These are phyloP conservation scores for Magnaporthiopsis rhizophila DNA, from an alignment of 2,329 filamentous ascomycete genomes.

Conservation along the genomic window DNA sequence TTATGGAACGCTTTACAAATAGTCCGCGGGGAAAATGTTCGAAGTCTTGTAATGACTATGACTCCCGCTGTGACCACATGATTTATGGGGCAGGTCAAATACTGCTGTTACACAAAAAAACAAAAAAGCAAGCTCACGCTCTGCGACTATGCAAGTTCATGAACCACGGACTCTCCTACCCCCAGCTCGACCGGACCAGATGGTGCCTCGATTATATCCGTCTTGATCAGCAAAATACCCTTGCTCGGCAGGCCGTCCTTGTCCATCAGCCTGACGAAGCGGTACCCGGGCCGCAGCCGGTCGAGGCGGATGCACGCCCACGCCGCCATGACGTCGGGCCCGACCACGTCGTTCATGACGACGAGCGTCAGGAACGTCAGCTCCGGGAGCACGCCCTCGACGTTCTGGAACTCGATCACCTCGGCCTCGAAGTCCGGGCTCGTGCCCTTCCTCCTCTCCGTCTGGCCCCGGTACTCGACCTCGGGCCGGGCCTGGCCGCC, in stretches of 20 bases:
- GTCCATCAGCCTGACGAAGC: slow-evolving; percentile 71
- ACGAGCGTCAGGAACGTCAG: slow-evolving; percentile 75
- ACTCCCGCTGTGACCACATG: neutral
- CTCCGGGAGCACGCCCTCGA: slow-evolving; percentile 54
- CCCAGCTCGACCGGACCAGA: neutral
- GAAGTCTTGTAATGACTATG: neutral
- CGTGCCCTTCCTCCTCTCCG: slow-evolving; percentile 44
- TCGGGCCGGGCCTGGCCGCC: slow-evolving; percentile 34
- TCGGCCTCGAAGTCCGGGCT: slow-evolving; percentile 57
- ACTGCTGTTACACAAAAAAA: too few species aligned
- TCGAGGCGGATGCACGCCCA: slow-evolving; percentile 89
- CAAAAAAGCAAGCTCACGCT: neutral
- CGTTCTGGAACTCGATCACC: slow-evolving; percentile 45
- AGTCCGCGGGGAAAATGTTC: neutral
- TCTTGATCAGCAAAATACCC: slow-evolving; percentile 65
- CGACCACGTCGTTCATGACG: slow-evolving; percentile 77
- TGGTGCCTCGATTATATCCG: neutral
- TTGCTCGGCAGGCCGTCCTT: slow-evolving; percentile 51
- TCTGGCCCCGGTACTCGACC: slow-evolving; percentile 45
- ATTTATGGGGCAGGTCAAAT: neutral
- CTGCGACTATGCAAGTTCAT: neutral
- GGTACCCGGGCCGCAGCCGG: slow-evolving; percentile 64
- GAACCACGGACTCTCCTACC: too few species aligned
- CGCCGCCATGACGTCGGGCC: slow-evolving; percentile 68
- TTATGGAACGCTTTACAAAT: neutral